phyloP scores from a whole-genome alignment of 257 asterid species.

The Primulina tabacum region DNA sequence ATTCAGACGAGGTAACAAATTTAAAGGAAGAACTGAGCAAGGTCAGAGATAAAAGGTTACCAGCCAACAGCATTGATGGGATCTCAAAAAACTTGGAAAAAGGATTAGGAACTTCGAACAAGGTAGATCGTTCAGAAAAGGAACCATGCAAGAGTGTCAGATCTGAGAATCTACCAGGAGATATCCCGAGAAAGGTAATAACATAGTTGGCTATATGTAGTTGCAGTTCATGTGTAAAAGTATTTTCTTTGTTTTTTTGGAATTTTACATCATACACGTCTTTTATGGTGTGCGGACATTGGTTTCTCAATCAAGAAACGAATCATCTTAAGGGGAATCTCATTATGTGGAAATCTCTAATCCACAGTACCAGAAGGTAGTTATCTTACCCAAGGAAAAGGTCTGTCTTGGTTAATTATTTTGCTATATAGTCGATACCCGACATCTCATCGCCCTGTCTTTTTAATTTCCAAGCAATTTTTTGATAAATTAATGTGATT shows the following conservation, averaged over 20 bases:
- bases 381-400: background rate
- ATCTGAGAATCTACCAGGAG: slow-evolving; percentile 20
- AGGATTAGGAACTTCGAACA: slow-evolving; percentile 2
- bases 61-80: slow-evolving; percentile 11
- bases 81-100: slow-evolving; percentile 12
- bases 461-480: background rate
- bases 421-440: background rate
- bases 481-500: background rate
- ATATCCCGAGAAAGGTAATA: slow-evolving; percentile 15
- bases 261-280: background rate
- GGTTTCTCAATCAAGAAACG: background rate
- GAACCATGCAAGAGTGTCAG: slow-evolving; percentile 7
- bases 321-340: background rate
- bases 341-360: background rate
- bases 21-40: background rate
- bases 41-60: background rate
- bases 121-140: background rate
- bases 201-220: background rate
- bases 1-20: background rate
- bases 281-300: background rate
- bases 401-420: background rate
- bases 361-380: background rate
- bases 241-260: background rate
- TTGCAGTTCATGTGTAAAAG: background rate
- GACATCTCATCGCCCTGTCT: too few species aligned